Evolutionary conservation across 139 green algal species (phyloP).

Genomic region (Tetradesmus lagerheimii): DNA sequence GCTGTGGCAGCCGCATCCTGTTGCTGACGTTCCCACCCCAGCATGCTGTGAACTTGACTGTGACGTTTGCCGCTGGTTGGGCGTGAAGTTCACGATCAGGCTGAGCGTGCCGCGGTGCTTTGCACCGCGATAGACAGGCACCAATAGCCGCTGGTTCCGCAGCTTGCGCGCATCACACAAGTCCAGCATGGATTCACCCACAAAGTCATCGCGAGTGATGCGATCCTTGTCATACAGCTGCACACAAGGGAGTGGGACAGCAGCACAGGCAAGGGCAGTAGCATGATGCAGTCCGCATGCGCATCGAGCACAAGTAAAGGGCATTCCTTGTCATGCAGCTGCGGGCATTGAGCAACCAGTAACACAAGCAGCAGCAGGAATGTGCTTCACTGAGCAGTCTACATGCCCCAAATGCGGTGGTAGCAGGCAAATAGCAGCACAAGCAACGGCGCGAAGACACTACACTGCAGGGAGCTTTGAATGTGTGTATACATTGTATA

Average conservation of each 20-base stretch:
- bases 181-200: background rate
- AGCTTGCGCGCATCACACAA: background rate
- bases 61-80: background rate
- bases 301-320: no score
- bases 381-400: no score
- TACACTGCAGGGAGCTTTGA: no score
- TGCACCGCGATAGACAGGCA: background rate
- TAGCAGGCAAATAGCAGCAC: no score
- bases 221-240: background rate
- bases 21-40: background rate
- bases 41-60: background rate
- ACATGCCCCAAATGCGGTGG: no score
- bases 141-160: background rate
- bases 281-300: no score
- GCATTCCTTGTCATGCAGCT: no score
- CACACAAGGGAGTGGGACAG: background rate
- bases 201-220: background rate
- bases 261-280: background rate
- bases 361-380: no score
- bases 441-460: no score
- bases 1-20: background rate
- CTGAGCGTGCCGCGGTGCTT: background rate
- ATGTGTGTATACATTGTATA: no score
- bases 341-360: no score
- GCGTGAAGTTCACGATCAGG: constrained; percentile 31